A percentile compares a stretch with the other conserved stretches of the same genome.
These are phyloP conservation scores for Nicotiana obtusifolia DNA, from an alignment of 257 asterid species.

Conservation along the genomic window DNA sequence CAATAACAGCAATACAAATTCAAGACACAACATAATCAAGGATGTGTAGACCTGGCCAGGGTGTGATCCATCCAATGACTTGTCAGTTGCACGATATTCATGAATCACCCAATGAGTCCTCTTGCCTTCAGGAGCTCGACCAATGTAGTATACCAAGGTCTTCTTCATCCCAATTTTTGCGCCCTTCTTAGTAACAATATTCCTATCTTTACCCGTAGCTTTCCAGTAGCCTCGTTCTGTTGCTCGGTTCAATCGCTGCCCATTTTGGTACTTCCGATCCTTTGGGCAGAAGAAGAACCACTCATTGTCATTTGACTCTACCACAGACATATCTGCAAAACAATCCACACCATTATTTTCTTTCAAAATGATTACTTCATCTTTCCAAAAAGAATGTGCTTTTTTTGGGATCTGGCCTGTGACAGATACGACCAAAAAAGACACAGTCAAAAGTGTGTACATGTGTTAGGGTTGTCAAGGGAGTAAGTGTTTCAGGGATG, in stretches of 20 bases:
- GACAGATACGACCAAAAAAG: neutral
- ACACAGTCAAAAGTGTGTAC: neutral
- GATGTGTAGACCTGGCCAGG: constrained; percentile 77
- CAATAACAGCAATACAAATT: neutral
- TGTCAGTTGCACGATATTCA: constrained; percentile 87
- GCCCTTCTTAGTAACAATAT: constrained; percentile 63
- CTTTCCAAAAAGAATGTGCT: neutral
- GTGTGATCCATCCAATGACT: constrained; percentile 82
- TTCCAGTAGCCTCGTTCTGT: constrained; percentile 92
- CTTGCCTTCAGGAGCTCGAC: constrained; percentile 97
- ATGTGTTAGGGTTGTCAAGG: neutral
- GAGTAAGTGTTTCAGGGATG: neutral
- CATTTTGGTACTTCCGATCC: constrained; percentile 94
- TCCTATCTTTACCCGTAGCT: constrained; percentile 97
- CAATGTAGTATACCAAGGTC: constrained; percentile 77
- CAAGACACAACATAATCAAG: neutral
- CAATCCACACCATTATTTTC: neutral
- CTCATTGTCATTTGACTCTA: constrained; percentile 74
- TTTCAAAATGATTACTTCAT: neutral
- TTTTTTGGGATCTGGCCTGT: neutral
- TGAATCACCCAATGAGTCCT: constrained; percentile 95
- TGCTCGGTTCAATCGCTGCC: constrained; percentile 87
- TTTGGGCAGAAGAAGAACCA: constrained; percentile 99
- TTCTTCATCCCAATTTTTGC: constrained; percentile 85
- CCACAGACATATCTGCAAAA: constrained; percentile 70